Evolutionary conservation across 192 early-diverging fungal genomes (phyloP).

Genomic region (Backusella australiensis): DNA sequence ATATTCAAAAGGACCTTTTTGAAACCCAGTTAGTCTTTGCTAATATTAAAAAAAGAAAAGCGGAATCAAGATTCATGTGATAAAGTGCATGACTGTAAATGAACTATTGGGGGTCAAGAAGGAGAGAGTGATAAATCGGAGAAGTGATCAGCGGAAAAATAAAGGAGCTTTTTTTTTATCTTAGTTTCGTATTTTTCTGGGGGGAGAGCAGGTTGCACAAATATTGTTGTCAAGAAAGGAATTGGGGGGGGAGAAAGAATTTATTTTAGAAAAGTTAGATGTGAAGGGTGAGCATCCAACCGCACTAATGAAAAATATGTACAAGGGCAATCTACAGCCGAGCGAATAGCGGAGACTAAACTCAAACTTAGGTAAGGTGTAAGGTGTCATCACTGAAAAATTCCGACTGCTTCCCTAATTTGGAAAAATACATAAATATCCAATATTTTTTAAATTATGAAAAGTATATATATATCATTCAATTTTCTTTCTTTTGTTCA

Average conservation of each 20-base stretch:
- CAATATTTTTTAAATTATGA: slow-evolving; percentile 1
- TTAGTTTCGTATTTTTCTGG: slow-evolving; percentile 3
- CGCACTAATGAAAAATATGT: slow-evolving; percentile 5
- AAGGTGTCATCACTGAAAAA: slow-evolving; percentile 4
- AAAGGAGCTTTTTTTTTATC: not conserved
- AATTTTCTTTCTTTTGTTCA: not conserved
- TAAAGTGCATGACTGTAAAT: slow-evolving; percentile 8
- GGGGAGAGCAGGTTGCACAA: not conserved
- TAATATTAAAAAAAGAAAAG: slow-evolving; percentile 1
- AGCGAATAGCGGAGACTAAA: not conserved
- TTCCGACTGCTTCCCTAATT: not conserved
- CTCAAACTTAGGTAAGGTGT: not conserved
- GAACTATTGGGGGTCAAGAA: not conserved
- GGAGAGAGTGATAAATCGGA: not conserved
- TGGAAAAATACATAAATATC: not conserved
- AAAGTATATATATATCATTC: not conserved
- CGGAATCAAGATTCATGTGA: slow-evolving; percentile 9
- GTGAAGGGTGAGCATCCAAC: not conserved
- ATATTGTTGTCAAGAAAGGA: slow-evolving; percentile 12
- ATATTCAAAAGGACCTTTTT: not conserved
- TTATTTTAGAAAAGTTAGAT: slow-evolving; percentile 1
- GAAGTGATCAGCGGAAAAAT: slow-evolving; percentile 10
- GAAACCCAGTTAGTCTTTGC: not conserved
- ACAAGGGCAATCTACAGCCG: not conserved
- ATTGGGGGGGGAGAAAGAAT: not conserved